A percentile compares a stretch with the other conserved stretches of the same genome.
These are phyloP conservation scores for Exsudoporus floridanus DNA, from an alignment of 1,284 basidiomycete species.

Conservation along the genomic window DNA sequence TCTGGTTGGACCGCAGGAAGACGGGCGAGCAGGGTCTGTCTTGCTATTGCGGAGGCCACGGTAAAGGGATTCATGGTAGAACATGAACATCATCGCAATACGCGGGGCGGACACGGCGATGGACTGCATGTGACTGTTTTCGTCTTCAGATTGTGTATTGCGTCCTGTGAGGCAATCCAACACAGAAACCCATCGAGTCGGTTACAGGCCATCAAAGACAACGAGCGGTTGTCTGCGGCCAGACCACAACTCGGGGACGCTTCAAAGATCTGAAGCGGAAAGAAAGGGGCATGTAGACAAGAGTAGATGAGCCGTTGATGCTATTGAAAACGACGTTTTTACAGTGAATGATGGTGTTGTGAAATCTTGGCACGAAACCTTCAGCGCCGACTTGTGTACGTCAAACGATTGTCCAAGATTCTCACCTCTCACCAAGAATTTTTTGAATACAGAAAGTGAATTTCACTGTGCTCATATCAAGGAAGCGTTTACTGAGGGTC, in stretches of 20 bases:
- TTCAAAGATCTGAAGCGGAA: no score
- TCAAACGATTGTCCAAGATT: not conserved
- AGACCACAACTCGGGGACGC: no score
- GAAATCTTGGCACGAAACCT: not conserved
- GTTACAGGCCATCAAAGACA: no score
- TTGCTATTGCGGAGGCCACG: not conserved
- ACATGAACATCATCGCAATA: not conserved
- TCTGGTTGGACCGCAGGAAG: constrained; percentile 56
- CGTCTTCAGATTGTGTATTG: constrained; percentile 59
- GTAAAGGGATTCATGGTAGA: not conserved
- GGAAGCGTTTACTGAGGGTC: not conserved
- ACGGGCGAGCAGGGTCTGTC: constrained; percentile 70
- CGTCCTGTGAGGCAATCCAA: constrained; percentile 80
- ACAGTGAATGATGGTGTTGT: no score
- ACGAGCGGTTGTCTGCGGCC: no score
- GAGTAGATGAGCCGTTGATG: no score
- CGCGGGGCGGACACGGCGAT: not conserved
- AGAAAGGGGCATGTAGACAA: no score
- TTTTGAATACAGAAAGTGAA: not conserved
- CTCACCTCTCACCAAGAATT: not conserved
- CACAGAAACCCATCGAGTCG: constrained; percentile 73
- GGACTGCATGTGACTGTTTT: no score
- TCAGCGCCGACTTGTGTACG: not conserved
- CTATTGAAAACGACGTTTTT: no score
- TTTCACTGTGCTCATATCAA: not conserved